Percentiles rank a stretch among this genome's conserved stretches.
Evolutionary conservation across 177 flowering plant genomes (phyloP).

Genomic region (Vitis hybrid): DNA sequence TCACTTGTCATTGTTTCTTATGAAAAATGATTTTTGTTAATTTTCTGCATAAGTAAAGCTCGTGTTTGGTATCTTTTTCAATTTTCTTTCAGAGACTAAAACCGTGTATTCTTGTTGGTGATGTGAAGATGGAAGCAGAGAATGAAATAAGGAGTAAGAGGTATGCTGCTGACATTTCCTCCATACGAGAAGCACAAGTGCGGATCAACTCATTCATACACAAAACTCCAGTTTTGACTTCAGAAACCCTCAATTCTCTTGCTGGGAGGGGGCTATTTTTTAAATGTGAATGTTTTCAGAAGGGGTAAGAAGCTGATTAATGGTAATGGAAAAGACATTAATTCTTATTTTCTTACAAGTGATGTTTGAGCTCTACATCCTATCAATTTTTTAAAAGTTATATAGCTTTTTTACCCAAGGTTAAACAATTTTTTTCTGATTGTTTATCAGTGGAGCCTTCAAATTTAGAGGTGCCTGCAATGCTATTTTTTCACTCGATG

Average conservation of each 20-base stretch:
- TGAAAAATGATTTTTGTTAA: too few relatives aligned
- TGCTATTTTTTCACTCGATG: constrained; percentile 75
- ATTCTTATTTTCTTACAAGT: neutral
- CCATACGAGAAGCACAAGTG: constrained; percentile 66
- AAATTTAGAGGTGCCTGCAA: constrained; percentile 97
- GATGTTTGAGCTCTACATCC: neutral
- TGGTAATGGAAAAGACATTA: constrained; percentile 4
- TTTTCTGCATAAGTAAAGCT: too few relatives aligned
- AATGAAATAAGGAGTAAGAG: constrained; percentile 23
- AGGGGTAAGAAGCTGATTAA: constrained; percentile 57
- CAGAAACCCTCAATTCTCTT: constrained; percentile 62
- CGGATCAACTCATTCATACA: constrained; percentile 60
- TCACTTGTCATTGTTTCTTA: too few relatives aligned
- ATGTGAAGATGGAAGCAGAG: constrained; percentile 43
- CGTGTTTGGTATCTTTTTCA: too few relatives aligned
- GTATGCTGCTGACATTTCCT: constrained; percentile 76
- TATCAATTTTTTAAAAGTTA: too few relatives aligned
- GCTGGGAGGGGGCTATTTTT: constrained; percentile 67
- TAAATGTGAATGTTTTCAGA: constrained; percentile 90
- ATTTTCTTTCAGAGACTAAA: neutral
- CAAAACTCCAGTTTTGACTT: constrained; percentile 70
- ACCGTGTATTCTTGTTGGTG: neutral
- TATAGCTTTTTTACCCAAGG: neutral
- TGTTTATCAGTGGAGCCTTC: constrained; percentile 67
- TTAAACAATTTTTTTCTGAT: neutral